Percentiles rank a stretch among this genome's conserved stretches.
Evolutionary conservation across 495 filamentous ascomycete genomes (phyloP).

Genomic region (Trichoderma orchidacearum): DNA sequence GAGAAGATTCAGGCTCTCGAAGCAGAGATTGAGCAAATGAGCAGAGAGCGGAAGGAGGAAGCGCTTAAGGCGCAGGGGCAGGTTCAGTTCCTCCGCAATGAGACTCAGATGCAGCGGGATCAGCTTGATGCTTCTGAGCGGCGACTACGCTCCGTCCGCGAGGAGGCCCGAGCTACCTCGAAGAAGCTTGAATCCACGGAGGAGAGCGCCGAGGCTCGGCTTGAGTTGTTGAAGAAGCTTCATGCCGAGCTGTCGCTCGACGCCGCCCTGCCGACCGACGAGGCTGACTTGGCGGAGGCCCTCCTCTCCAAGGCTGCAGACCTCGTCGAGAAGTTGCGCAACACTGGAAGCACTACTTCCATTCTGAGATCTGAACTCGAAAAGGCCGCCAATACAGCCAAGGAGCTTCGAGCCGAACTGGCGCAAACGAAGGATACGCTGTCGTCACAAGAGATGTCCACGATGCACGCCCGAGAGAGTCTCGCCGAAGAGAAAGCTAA

Average conservation of each 20-base stretch:
- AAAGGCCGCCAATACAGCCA: conserved; percentile 17
- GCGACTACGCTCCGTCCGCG: conserved; percentile 36
- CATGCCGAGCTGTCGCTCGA: conserved; percentile 47
- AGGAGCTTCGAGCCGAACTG: conserved; percentile 25
- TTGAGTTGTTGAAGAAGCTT: conserved; percentile 43
- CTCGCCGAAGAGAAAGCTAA: conserved; percentile 46
- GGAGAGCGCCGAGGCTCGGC: conserved; percentile 35
- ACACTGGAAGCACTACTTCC: conserved; percentile 27
- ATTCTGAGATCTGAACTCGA: conserved; percentile 31
- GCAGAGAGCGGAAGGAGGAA: conserved; percentile 42
- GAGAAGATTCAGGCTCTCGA: conserved; percentile 55
- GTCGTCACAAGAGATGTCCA: conserved; percentile 24
- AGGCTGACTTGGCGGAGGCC: conserved; percentile 43
- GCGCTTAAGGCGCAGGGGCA: conserved; percentile 40
- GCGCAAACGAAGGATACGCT: conserved; percentile 32
- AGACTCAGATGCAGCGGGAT: conserved; percentile 40
- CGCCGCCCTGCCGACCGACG: conserved; percentile 40
- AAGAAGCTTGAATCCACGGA: conserved; percentile 33
- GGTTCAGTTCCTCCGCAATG: conserved; percentile 38
- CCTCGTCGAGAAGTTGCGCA: conserved; percentile 26
- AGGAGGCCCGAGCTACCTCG: conserved; percentile 34
- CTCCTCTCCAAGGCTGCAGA: conserved; percentile 50
- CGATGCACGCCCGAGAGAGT: conserved; percentile 29
- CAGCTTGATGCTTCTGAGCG: conserved; percentile 36
- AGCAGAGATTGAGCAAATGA: conserved; percentile 50